Base-by-base conservation (phyloP, 495 filamentous ascomycete genomes). In the Annulohypoxylon bovei region DNA sequence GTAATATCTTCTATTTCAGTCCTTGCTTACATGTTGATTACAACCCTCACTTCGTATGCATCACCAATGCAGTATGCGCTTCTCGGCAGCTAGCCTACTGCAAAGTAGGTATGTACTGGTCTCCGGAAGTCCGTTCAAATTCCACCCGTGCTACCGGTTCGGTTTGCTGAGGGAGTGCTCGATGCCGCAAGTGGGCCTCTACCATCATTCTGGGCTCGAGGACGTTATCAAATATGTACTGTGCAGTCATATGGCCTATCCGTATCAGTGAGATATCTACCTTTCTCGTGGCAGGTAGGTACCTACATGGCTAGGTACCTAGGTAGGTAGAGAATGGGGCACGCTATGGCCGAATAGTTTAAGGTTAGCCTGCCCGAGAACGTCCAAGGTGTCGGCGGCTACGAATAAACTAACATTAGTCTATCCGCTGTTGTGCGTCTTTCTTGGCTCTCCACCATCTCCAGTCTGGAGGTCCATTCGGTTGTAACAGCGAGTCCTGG, bases 381-480 rank as follows among this genome's bases (percentile, higher is more conserved):
- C 20, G 53, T 49, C 68, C 32, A 22, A 18, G 33, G 42, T 32
- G 65, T 68, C 37, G 65, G 65, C 59, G 61, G 61, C 49, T 68
- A 64, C 33, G 50, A 57, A 40, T 56, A 57, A 59, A 55, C 70
- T 58, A 68, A 53, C 32, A 53, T 56, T 68, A 67, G 65, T 58
- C 60, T 72, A 72, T 61, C 70, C 70, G 70, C 70, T 68, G 61
- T 49, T 68, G 65, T 72, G 70, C 65, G 55, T 62, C 30, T 64
- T 64, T 64, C 54, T 65, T 40, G 61, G 55, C 65, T 65, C 65
- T 65, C 65, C 65, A 72, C 70, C 16, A 63, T 47, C 35, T 68
- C 54, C 65, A 65, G 49, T 30, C 23, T 55, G 47, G 64, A 61
- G 49, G 53, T 39, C 46, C 55, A 61, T 35, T 56, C 61, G 60